phyloP scores from a whole-genome alignment of 257 asterid genomes.

The Scutellaria baicalensis region DNA sequence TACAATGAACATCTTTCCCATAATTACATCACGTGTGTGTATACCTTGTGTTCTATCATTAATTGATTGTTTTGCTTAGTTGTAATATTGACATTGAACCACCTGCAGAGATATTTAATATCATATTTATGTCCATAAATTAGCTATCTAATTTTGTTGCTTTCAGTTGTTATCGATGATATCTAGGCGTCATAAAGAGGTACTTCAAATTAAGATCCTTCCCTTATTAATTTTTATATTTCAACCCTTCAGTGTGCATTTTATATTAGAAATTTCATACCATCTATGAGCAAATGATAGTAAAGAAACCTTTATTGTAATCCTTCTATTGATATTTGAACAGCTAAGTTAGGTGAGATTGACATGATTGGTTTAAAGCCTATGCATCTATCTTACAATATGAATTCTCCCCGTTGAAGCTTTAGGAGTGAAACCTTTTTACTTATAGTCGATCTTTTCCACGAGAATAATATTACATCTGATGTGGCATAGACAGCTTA shows the following conservation, averaged over 20 bases:
- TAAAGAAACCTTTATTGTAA: not conserved
- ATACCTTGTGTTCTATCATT: slow-evolving; percentile 8
- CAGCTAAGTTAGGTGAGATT: not conserved
- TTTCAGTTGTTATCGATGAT: slow-evolving; percentile 5
- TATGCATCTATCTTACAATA: not conserved
- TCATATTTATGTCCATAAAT: slow-evolving; percentile 4
- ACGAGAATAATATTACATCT: not conserved
- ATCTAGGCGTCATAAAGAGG: slow-evolving; percentile 2
- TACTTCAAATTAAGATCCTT: not conserved
- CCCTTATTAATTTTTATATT: not conserved
- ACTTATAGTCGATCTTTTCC: not conserved
- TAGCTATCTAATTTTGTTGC: slow-evolving; percentile 12
- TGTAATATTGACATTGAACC: slow-evolving; percentile 22
- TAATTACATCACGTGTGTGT: slow-evolving; percentile 24
- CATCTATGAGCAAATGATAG: not conserved
- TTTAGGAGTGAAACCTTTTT: not conserved
- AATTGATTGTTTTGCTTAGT: slow-evolving; percentile 21
- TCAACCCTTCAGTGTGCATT: not conserved
- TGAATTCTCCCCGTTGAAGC: not conserved
- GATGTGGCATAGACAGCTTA: not conserved
- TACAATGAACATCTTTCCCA: slow-evolving; percentile 7
- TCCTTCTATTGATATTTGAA: not conserved
- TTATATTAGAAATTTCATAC: no score
- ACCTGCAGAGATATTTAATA: slow-evolving; percentile 11
- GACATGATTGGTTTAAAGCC: not conserved